Base-by-base conservation (phyloP, 1,284 basidiomycete species). In the Ustilago trichophora region DNA sequence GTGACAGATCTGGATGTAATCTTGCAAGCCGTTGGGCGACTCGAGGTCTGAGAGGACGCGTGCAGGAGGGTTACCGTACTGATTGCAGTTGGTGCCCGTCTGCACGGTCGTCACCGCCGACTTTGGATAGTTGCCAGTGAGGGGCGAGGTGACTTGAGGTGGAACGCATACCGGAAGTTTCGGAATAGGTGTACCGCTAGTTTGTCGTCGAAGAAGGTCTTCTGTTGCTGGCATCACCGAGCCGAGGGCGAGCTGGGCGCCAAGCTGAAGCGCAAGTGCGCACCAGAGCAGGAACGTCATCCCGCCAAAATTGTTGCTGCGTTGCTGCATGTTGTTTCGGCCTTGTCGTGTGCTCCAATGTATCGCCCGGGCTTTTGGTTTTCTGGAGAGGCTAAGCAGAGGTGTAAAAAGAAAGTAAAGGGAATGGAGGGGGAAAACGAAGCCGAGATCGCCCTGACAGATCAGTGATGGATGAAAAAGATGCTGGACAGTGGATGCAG, bases 31-130 rank as follows among this genome's bases (percentile, higher is more conserved):
- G 38, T 52, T 37, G 22, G 48, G 48, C 19, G 56, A 59, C 15
- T 56, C 54, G n/a, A 64, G 19, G 15, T 50, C 22, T 29, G 42
- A 31, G 7, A 64, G 9, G 3, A 58, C 43, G 1, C 24, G 34
- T 1, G 42, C 43, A 3, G 60, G 60, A 9, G 59, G 47, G 26
- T 57, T 48, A 22, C 59, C 53, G 16, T 63, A 63, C 19, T 24
- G 31, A 9, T 6, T 37, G 37, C 59, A 63, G 32, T 52, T 29
- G 6, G 12, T 63, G 10, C 59, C 59, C 4, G 53, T 63, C 31
- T 63, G 59, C 10, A 45, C 42, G 5, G 53, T 63, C 7, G 59
- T 63, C 11, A 63, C 53, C 2, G 59, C 59, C 32, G 59, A 63
- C 13, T 24, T n/a, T 11, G 59, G 53, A 35, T 63, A 63, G 12